These are phyloP conservation scores for Lathyrus tuberosus DNA, from an alignment of 306 rosid species.

Conservation along the genomic window DNA sequence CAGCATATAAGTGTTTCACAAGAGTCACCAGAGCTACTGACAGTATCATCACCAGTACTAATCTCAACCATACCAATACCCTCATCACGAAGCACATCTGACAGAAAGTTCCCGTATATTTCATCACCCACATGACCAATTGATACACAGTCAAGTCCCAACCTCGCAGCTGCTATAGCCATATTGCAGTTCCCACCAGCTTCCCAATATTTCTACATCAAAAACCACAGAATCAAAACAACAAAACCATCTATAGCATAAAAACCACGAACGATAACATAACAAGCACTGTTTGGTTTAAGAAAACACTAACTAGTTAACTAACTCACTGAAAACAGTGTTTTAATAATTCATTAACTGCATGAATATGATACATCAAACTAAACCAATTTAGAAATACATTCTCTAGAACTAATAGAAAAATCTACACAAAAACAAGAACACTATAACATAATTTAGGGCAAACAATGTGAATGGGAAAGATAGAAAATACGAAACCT, in stretches of 20 bases:
- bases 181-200: slow-evolving; percentile 97
- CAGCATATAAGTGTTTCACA: slow-evolving; percentile 87
- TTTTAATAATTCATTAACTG: too few relatives aligned
- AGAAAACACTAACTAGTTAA: background rate
- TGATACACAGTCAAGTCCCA: slow-evolving; percentile 73
- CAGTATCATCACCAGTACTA: slow-evolving; percentile 45
- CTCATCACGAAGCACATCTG: slow-evolving; percentile 78
- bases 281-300: background rate
- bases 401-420: too few relatives aligned
- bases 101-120: slow-evolving; percentile 77
- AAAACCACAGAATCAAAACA: slow-evolving; percentile 33
- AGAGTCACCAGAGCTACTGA: slow-evolving; percentile 42
- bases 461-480: too few relatives aligned
- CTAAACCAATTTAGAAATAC: too few relatives aligned
- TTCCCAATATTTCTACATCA: slow-evolving; percentile 82
- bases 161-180: slow-evolving; percentile 91
- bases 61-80: slow-evolving; percentile 78
- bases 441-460: too few relatives aligned
- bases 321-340: too few relatives aligned
- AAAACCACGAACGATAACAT: background rate
- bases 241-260: slow-evolving; percentile 20
- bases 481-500: slow-evolving; percentile 39
- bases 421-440: too few relatives aligned
- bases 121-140: slow-evolving; percentile 92
- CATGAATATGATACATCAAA: too few relatives aligned